Percentiles rank a stretch among this genome's conserved stretches.
These are phyloP conservation scores for Knufia fluminis DNA, from an alignment of 2,329 filamentous ascomycete species.

Conservation along the genomic window DNA sequence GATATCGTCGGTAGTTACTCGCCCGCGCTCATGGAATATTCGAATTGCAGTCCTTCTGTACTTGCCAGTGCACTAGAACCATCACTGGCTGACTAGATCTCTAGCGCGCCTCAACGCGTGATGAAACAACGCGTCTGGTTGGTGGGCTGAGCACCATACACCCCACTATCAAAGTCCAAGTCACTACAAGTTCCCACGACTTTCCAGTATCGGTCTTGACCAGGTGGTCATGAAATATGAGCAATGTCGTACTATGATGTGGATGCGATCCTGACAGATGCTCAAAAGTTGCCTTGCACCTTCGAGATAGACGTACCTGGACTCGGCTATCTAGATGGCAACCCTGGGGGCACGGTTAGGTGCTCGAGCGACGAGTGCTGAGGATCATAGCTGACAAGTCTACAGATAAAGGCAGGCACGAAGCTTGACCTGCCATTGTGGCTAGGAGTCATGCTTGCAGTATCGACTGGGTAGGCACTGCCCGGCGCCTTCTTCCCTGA, in stretches of 20 bases:
- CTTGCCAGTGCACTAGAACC: no score
- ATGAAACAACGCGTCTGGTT: no score
- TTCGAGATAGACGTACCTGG: conserved; percentile 84
- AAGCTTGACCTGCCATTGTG: conserved; percentile 79
- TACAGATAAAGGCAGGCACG: conserved; percentile 67
- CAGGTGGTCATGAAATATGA: not conserved
- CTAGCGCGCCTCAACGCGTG: no score
- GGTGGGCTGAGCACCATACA: no score
- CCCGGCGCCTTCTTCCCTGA: not conserved
- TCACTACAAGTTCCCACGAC: no score
- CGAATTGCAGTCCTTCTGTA: no score
- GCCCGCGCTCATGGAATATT: no score
- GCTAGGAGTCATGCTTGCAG: conserved; percentile 87
- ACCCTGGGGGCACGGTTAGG: conserved; percentile 51
- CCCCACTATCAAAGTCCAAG: conserved; percentile 5
- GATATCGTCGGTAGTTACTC: no score
- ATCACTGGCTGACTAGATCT: no score
- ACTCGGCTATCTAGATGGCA: conserved; percentile 83
- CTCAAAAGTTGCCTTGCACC: conserved; percentile 89
- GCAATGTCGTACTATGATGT: conserved; percentile 36
- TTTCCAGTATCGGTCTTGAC: no score
- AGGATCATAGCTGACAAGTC: conserved; percentile 18
- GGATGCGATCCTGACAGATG: conserved; percentile 39
- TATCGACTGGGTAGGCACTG: conserved; percentile 41
- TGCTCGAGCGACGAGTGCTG: not conserved